Base-by-base conservation (phyloP, 2,329 filamentous ascomycete genomes). In the Sphaerulina musiva region DNA sequence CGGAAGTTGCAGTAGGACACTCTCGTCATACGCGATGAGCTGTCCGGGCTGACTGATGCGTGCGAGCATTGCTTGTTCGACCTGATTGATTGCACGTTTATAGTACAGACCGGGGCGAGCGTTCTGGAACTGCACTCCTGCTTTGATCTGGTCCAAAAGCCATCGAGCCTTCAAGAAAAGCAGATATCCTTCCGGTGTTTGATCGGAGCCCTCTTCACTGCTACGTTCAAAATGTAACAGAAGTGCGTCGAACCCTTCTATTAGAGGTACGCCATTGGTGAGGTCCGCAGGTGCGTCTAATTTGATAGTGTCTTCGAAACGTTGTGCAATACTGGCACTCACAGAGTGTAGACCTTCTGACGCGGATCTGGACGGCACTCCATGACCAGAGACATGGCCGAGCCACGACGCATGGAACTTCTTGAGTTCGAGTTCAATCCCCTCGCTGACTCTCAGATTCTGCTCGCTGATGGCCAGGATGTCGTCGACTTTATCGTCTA, bases 91-190 rank as follows among this genome's bases (percentile, higher is more conserved):
- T 11, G 61, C 58, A 17, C 61, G 56, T 46, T 54, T 58, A 53
- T 59, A 63, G 44, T 62, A 61, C 31, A 54, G 56, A 9, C 62
- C 61, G 9, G 61, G 61, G 14, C 58, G 49, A 17, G 56, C 58
- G 2, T 39, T 48, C 11, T 46, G 46, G 29, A 61, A 62, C 6
- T 60, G 40, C 61, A 51, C 14, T 48, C 46, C 40, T 56, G 53
- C 10, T 36, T 36, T 36, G 34, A 63, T 36, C 34, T 48, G 20
- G 10, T 53, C 51, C 14, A 62, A 50, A 32, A 63, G 49, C 61
- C 61, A 63, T 14, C 59, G 51, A n/a, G 57, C 44, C 46, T 62
- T 63, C 34, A 63, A 43, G 29, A 63, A 61, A n/a, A 49, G 46
- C 34, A 63, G 57, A 26, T 61, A 57, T 29, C 53, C 54, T 48